Base-by-base conservation (phyloP, 2,329 filamentous ascomycete species). In the Trichocomaceae sp. region DNA sequence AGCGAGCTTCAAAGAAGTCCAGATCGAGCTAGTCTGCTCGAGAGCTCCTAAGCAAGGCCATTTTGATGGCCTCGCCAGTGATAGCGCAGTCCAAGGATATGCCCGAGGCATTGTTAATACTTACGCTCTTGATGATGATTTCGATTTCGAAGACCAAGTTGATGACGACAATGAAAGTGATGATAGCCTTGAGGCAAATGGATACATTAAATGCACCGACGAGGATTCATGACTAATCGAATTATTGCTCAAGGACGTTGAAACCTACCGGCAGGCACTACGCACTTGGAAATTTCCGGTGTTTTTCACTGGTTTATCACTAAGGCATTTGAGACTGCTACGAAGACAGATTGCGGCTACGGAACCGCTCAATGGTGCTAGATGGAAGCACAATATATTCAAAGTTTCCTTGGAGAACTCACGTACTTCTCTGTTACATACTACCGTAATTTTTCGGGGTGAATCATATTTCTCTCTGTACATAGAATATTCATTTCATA, bases 11-110 rank as follows among this genome's bases (percentile, higher is more conserved):
- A 58, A 70, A 13, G 70, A 70, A 26, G 63, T 72, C 4, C 63
- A 68, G 42, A 59, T 72, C 41, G 69, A 72, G 44, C 59, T 72
- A 17, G 66, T 67, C 23, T 72, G 70, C 49, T 56, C 69, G 19
- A 67, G 69, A 58, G 69, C 70, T 17, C 70, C 69, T 17, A 54
- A 51, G 19, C 47, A 57, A 19, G 23, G 46, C 15, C 31, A 42
- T 42, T 13, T 13, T 42, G 5, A 10, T 10, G 37, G 19, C 35
- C 26, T 10, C 5, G 26, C 5, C 26, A 29, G 33, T 31, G 35
- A 26, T 41, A 33, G 39, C 3, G 13, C 22, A 8, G 17, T 22
- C 15, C 44, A 33, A 12, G 51, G n/a, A 47, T 47, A 29, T 26
- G 22, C 51, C 2, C 51, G 51, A 2, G 51, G 31, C 7, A 41